A percentile compares a stretch with the other conserved stretches of the same genome.
Conservation (phyloP, 2,329 filamentous ascomycete species). For the Malbranchea zuffiana region DNA sequence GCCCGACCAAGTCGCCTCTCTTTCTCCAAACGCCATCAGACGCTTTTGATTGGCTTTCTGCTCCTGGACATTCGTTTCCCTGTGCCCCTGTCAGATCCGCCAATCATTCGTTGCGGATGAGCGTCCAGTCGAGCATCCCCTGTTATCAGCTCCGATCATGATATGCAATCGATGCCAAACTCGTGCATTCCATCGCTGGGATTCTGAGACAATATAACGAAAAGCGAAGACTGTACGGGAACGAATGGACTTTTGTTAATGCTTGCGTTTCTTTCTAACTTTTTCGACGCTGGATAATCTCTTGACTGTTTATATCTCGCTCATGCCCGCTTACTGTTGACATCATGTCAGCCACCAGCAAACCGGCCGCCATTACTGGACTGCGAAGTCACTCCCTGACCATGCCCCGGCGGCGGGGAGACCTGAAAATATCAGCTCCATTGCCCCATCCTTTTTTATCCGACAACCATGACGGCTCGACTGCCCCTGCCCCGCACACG, state of each 20-base stretch:
- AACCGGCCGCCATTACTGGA: too few species aligned
- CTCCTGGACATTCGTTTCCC: not conserved
- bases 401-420: conserved; percentile 18
- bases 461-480: conserved; percentile 12
- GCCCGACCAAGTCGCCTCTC: not conserved
- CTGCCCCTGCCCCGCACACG: conserved; percentile 10
- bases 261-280: not conserved
- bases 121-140: conserved; percentile 6
- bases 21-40: not conserved
- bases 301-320: too few species aligned
- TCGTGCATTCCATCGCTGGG: not conserved
- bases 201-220: conserved; percentile 9
- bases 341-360: too few species aligned
- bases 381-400: too few species aligned
- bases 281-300: too few species aligned
- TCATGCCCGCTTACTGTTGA: too few species aligned
- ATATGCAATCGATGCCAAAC: conserved; percentile 5
- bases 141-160: conserved; percentile 10
- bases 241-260: not conserved
- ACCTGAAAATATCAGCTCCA: conserved; percentile 25
- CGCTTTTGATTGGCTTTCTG: not conserved
- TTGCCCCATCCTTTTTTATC: conserved; percentile 17
- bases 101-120: conserved; percentile 7
- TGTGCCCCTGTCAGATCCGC: conserved; percentile 3
- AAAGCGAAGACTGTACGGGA: conserved; percentile 1